Evolutionary conservation across 441 rosid species (phyloP).

Genomic region (Flueggea neowawraea): DNA sequence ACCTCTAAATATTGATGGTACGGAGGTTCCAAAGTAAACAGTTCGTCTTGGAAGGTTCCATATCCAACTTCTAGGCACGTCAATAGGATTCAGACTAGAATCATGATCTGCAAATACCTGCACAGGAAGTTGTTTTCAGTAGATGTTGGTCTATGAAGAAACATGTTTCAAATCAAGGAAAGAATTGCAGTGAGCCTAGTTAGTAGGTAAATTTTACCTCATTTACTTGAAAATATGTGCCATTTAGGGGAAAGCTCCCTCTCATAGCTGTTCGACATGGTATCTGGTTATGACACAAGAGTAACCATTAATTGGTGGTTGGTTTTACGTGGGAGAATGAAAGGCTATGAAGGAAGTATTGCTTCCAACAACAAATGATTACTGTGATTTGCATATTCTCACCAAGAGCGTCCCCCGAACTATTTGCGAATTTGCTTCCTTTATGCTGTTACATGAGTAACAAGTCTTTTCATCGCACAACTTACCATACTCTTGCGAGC

Average conservation of each 20-base stretch:
- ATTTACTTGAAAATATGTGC: constrained; percentile 95
- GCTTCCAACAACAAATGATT: background rate
- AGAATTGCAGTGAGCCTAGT: background rate
- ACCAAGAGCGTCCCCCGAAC: constrained; percentile 94
- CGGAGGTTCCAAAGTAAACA: constrained; percentile 93
- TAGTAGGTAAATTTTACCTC: constrained; percentile 39
- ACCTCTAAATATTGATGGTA: constrained; percentile 92
- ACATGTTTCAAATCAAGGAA: background rate
- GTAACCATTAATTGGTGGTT: constrained; percentile 2
- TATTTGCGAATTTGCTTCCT: constrained; percentile 70
- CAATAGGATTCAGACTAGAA: constrained; percentile 78
- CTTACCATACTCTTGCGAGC: constrained; percentile 38
- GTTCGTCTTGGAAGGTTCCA: constrained; percentile 86
- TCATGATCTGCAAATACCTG: constrained; percentile 96
- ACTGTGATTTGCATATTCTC: constrained; percentile 21
- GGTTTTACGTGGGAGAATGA: too few species aligned
- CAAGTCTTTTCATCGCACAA: constrained; percentile 71
- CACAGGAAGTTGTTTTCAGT: constrained; percentile 1
- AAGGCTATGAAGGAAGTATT: too few species aligned
- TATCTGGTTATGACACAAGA: constrained; percentile 48
- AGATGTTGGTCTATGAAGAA: background rate
- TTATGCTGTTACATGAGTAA: constrained; percentile 64
- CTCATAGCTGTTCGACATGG: constrained; percentile 97
- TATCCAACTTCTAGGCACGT: constrained; percentile 78
- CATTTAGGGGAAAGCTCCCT: constrained; percentile 96